Percentiles rank a stretch among this genome's conserved stretches.
phyloP scores from a whole-genome alignment of 129 eudicot genomes.

The Helianthus tuberosus region DNA sequence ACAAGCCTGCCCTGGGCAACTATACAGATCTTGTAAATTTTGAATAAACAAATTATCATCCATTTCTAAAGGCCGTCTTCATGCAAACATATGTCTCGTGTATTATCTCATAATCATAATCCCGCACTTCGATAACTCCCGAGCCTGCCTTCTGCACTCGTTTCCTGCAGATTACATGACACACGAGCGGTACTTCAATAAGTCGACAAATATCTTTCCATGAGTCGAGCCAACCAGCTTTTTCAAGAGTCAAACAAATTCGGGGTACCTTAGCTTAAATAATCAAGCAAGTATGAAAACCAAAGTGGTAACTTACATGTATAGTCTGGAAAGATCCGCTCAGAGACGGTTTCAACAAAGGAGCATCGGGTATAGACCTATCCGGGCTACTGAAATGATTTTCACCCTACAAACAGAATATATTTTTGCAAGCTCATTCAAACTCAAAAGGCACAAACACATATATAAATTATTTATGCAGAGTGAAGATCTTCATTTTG shows the following conservation, averaged over 20 bases:
- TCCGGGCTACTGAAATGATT: constrained; percentile 44
- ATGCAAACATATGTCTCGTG: constrained; percentile 10
- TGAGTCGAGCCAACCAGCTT: neutral
- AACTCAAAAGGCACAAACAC: constrained; percentile 7
- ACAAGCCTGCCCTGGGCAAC: constrained; percentile 24
- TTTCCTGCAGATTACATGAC: constrained; percentile 45
- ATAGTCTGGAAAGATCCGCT: constrained; percentile 50
- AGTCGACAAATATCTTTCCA: neutral
- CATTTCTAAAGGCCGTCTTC: constrained; percentile 22
- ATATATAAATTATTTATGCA: neutral
- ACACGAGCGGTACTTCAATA: neutral
- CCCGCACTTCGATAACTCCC: constrained; percentile 44
- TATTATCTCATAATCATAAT: constrained; percentile 3
- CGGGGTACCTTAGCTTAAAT: too few species aligned
- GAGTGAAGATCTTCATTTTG: neutral
- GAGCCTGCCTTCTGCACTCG: constrained; percentile 23
- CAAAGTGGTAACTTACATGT: constrained; percentile 45
- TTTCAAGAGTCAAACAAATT: too few species aligned
- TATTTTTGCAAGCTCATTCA: constrained; percentile 18
- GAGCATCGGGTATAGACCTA: constrained; percentile 45
- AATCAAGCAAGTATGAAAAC: too few species aligned
- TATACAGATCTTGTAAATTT: constrained; percentile 43
- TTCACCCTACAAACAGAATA: constrained; percentile 43
- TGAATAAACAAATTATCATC: constrained; percentile 33
- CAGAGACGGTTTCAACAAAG: constrained; percentile 45